Base-by-base conservation (phyloP, 192 early-diverging fungal species). In the Spinellus fusiger region DNA sequence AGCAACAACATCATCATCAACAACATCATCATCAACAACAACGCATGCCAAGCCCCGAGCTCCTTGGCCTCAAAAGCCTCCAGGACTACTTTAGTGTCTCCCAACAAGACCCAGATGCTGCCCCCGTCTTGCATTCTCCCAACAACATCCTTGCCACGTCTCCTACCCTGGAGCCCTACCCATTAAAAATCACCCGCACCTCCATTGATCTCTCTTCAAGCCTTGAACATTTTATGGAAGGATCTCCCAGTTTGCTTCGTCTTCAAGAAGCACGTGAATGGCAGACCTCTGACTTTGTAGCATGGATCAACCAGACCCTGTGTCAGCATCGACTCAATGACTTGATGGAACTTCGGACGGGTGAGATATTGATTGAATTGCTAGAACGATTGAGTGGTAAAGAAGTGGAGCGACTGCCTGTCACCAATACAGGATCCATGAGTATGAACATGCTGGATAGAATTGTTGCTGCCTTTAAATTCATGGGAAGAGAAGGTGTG, bases 401-500 rank as follows among this genome's bases (percentile, higher is more conserved):
- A 53, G 64, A 69, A n/a, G 75, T 81, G 12, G 69, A 70, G 56
- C 57, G 73, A 8, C 66, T 70, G 26, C 79, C 74, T 3, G 61
- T 70, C 37, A 65, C 61, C 25, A 70, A 57, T 0, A 62, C 70
- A 15, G 49, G 37, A 29, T 65, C 58, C 20, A 65, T 66, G 28
- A 80, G 73, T 29, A 70, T 77, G 15, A 65, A 71, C 38, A 80
- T 80, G 74, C 64, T 81, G 18, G 79, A 81, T 44, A 76, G 71
- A 35, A 54, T 78, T 13, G 56, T 78, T 38, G 70, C 74, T 1
- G 79, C 77, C 0, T 78, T 81, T 70, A 78, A 81, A 49, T 81
- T 81, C 26, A 81, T 81, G 79, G 72, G 73, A 28, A 56, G 71
- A 0, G 79, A 78, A 49, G 77, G 79, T 7, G 64, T 81, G 26